Evolutionary conservation across 176 grass and related monocot genomes (phyloP), one percentile per base, ranked within the genome.

Genomic region (Pharus latifolius): DNA sequence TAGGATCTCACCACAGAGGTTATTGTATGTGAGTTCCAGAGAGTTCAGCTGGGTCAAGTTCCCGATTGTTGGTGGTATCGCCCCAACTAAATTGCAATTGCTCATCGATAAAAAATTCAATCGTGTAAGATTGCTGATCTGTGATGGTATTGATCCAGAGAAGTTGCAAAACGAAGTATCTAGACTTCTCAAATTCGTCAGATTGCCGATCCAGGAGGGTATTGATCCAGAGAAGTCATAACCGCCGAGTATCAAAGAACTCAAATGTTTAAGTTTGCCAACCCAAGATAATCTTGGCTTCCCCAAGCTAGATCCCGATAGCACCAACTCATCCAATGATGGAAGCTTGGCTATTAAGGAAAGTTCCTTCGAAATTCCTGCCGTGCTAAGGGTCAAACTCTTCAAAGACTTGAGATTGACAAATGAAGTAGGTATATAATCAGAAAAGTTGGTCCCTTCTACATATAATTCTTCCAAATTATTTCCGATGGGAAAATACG

Each of bases 1-100:
- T 42, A 52, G 50, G 6, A 72, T 56, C 51, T 57, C 69, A 6
- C 69, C 69, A 25, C 50, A 56, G 32, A 72, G 41, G 57, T 38
- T 58, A 45, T 72, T 72, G 20, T 29, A 16, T 52, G 67, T 53
- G 17, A 70, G 67, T 31, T 53, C 67, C 49, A 70, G 40, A 8
- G 8, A 31, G 16, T 43, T 24, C 50, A 72, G 9, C 30, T 46
- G 69, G 32, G 35, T 72, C 24, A 72, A 52, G 18, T 58, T 72
- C 22, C 29, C 23, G 8, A 72, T 28, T 5, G 69, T 56, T 44
- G 15, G 7, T 8, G 69, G 69, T 45, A 72, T 56, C 20, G 18
- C 17, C 5, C 69, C 69, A 1, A 32, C 4, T 5, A 38, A 38
- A 38, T 38, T 38, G 35, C 14, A 45, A 42, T 56, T 31, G 20